A percentile compares a stretch with the other conserved stretches of the same genome.
Conservation (phyloP, 108 stramenopile genomes). For the Epithemia pelagica region DNA sequence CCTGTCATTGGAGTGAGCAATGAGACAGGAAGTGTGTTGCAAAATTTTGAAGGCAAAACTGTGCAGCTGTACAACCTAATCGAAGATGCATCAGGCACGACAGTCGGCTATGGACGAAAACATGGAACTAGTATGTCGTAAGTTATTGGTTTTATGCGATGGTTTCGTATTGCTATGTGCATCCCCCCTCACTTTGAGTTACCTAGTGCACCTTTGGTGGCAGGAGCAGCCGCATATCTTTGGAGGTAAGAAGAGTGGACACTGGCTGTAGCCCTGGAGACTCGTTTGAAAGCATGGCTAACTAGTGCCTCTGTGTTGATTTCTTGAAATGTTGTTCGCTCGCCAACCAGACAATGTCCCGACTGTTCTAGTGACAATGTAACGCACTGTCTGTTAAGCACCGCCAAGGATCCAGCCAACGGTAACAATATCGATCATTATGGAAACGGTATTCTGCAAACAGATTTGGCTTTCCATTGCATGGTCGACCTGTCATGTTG, state of each 20-base stretch:
- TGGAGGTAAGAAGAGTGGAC: not conserved
- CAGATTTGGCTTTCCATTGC: constrained; percentile 16
- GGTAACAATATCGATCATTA: constrained; percentile 5
- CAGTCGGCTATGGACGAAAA: not conserved
- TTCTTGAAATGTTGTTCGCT: too few relatives aligned
- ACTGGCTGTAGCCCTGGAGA: too few relatives aligned
- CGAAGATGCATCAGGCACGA: not conserved
- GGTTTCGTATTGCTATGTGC: too few relatives aligned
- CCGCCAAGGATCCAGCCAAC: constrained; percentile 15
- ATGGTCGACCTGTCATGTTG: constrained; percentile 1
- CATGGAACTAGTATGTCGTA: not conserved
- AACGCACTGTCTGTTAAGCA: not conserved
- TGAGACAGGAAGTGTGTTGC: not conserved
- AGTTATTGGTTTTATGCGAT: too few relatives aligned
- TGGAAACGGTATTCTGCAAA: constrained; percentile 23
- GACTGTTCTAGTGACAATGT: constrained; percentile 3
- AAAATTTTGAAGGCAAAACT: not conserved
- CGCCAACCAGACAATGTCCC: not conserved
- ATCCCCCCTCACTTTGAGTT: too few relatives aligned
- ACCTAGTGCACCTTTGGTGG: not conserved
- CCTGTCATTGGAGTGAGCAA: not conserved
- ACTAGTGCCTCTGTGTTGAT: too few relatives aligned
- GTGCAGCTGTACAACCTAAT: not conserved
- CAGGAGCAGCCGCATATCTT: not conserved
- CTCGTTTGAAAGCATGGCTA: too few relatives aligned